These are phyloP conservation scores for Mycena galericulata DNA, from an alignment of 768 basidiomycete genomes.

Conservation along the genomic window DNA sequence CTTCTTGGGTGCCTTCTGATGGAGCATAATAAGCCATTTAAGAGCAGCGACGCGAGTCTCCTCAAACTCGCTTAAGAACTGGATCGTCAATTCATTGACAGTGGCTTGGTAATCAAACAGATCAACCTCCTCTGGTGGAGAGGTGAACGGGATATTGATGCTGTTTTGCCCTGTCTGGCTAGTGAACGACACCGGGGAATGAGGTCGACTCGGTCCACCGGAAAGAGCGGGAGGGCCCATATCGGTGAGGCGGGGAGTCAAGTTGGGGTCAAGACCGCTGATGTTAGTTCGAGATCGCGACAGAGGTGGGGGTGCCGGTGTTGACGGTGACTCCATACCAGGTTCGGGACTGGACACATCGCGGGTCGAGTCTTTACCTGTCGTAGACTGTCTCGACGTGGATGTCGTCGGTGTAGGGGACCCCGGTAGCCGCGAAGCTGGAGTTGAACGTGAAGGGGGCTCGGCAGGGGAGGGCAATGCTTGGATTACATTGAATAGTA, in stretches of 20 bases:
- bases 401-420: conserved; percentile 69
- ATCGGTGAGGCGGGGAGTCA: conserved; percentile 47
- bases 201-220: conserved; percentile 64
- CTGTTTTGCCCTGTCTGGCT: conserved; percentile 52
- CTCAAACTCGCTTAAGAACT: conserved; percentile 96
- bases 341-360: conserved; percentile 65
- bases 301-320: conserved; percentile 39
- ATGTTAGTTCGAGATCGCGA: conserved; percentile 36
- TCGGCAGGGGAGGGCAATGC: conserved; percentile 82
- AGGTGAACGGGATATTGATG: conserved; percentile 45
- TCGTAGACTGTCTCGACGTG: conserved; percentile 63
- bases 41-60: conserved; percentile 95
- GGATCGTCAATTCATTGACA: conserved; percentile 91
- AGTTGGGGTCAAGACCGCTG: conserved; percentile 32
- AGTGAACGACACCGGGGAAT: conserved; percentile 68
- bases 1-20: conserved; percentile 97
- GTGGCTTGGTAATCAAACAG: conserved; percentile 93
- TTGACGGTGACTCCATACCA: conserved; percentile 44
- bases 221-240: conserved; percentile 39
- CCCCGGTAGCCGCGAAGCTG: conserved; percentile 52
- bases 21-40: conserved; percentile 98
- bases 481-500: conserved; percentile 88
- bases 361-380: conserved; percentile 55
- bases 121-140: conserved; percentile 66
- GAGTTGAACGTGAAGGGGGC: conserved; percentile 42